Conservation (phyloP, 768 basidiomycete genomes). For the Calocera viscosa region DNA sequence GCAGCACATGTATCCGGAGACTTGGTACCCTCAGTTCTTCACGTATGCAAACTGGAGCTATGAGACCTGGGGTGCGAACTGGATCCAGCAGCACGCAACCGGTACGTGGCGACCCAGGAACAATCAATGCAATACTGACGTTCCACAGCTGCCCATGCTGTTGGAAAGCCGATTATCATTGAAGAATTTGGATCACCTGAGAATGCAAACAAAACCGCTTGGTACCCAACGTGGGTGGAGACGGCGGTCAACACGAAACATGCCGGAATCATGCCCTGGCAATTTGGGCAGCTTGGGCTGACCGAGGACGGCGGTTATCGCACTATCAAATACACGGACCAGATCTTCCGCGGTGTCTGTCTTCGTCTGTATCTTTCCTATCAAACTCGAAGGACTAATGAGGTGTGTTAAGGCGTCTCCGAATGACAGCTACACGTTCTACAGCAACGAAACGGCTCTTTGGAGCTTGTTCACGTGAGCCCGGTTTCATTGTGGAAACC, state of each 20-base stretch:
- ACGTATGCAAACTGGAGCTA: slow-evolving; percentile 40
- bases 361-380: too few species aligned
- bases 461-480: slow-evolving; percentile 39
- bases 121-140: neutral
- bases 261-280: slow-evolving; percentile 49
- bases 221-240: slow-evolving; percentile 42
- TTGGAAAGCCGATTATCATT: slow-evolving; percentile 25
- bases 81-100: slow-evolving; percentile 26
- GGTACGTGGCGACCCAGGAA: slow-evolving; percentile 23
- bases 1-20: slow-evolving; percentile 21
- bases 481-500: neutral
- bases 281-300: slow-evolving; percentile 40
- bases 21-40: slow-evolving; percentile 30
- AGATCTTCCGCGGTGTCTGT: slow-evolving; percentile 36
- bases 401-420: slow-evolving; percentile 44
- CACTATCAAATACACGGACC: slow-evolving; percentile 44
- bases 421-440: slow-evolving; percentile 42
- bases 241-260: slow-evolving; percentile 39
- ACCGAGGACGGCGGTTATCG: slow-evolving; percentile 42
- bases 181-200: slow-evolving; percentile 30
- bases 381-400: too few species aligned
- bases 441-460: slow-evolving; percentile 40
- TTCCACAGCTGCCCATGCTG: slow-evolving; percentile 35
- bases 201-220: slow-evolving; percentile 36
- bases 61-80: slow-evolving; percentile 25